Conservation (phyloP, 108 stramenopile genomes). For the Chaetoceros muelleri region DNA sequence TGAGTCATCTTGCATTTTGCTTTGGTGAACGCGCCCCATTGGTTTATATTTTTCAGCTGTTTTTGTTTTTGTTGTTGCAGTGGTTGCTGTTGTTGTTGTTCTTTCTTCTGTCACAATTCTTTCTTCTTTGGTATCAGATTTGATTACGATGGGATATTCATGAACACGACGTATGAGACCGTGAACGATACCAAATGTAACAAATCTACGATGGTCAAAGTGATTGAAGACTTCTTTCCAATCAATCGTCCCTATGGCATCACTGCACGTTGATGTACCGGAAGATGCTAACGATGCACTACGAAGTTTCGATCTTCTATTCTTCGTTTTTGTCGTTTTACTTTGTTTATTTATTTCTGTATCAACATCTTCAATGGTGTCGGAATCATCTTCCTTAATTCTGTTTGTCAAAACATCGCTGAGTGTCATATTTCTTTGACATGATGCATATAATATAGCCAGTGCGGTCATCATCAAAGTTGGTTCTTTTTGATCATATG, state of each 20-base stretch:
- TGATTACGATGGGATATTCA: slow-evolving; percentile 50
- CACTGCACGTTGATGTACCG: neutral
- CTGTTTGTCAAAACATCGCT: slow-evolving; percentile 49
- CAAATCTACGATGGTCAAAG: slow-evolving; percentile 77
- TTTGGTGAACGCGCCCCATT: neutral
- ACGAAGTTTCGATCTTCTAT: neutral
- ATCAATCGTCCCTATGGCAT: slow-evolving; percentile 18
- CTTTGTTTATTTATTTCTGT: neutral
- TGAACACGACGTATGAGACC: slow-evolving; percentile 76
- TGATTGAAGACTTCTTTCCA: slow-evolving; percentile 51
- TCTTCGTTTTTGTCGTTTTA: slow-evolving; percentile 5
- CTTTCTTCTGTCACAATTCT: slow-evolving; percentile 4
- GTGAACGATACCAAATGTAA: slow-evolving; percentile 78
- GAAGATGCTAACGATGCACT: neutral
- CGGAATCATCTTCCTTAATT: slow-evolving; percentile 3
- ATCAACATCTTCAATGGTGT: neutral
- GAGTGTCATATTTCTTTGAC: slow-evolving; percentile 42
- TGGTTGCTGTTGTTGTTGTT: too few relatives aligned
- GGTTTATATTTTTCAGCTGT: neutral
- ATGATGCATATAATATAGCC: slow-evolving; percentile 53
- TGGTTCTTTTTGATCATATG: slow-evolving; percentile 17
- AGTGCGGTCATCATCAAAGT: slow-evolving; percentile 41
- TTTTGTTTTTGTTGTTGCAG: neutral
- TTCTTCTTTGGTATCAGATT: slow-evolving; percentile 7
- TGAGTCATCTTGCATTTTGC: neutral